phyloP scores from a whole-genome alignment of 495 filamentous ascomycete genomes.

The Talaromyces wortmannii region DNA sequence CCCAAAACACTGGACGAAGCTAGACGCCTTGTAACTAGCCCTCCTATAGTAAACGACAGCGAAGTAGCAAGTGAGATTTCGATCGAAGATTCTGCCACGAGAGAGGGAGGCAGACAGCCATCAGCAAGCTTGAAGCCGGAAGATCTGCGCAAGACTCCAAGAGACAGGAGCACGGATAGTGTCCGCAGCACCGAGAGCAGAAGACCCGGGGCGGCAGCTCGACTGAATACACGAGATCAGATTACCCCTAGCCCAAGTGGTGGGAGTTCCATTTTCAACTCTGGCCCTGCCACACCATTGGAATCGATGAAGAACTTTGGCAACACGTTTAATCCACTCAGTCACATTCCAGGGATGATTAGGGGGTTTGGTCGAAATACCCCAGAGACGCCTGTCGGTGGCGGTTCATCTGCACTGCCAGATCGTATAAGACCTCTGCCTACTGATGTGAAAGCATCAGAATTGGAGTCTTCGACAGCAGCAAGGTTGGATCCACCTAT shows the following conservation, averaged over 20 bases:
- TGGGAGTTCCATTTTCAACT: background rate
- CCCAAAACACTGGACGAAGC: conserved; percentile 92
- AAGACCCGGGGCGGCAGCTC: conserved; percentile 32
- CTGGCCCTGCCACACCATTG: conserved; percentile 42
- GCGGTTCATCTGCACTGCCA: conserved; percentile 19
- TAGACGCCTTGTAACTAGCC: conserved; percentile 72
- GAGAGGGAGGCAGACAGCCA: conserved; percentile 25
- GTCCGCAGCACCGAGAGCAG: conserved; percentile 57
- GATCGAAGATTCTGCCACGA: conserved; percentile 30
- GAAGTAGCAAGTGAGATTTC: conserved; percentile 39
- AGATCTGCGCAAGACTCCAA: conserved; percentile 49
- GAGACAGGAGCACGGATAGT: conserved; percentile 76
- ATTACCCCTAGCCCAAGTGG: conserved; percentile 7
- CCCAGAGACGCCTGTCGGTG: conserved; percentile 25
- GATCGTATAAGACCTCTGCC: conserved; percentile 6
- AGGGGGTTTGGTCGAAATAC: conserved; percentile 65
- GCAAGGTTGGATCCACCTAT: conserved; percentile 63
- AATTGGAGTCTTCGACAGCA: background rate
- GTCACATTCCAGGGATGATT: conserved; percentile 66
- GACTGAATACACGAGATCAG: background rate
- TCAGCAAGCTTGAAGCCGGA: conserved; percentile 32
- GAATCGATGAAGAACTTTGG: conserved; percentile 81
- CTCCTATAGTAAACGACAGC: conserved; percentile 50
- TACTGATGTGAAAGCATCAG: background rate
- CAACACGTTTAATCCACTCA: conserved; percentile 78